phyloP scores from a whole-genome alignment of 768 basidiomycete genomes.

The Trametes meyenii region DNA sequence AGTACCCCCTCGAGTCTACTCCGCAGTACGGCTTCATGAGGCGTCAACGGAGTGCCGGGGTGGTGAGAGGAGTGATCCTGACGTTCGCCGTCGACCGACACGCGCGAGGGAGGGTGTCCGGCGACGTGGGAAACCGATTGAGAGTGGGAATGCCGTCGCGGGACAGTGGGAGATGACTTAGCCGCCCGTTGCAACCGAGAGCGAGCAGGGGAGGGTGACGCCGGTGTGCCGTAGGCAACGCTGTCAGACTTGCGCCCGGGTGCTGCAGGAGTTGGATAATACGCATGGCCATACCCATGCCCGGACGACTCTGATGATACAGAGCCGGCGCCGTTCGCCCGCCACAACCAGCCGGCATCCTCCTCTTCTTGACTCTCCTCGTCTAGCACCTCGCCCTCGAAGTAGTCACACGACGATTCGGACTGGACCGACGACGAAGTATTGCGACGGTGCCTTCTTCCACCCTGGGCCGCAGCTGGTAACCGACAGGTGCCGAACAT shows the following conservation, averaged over 20 bases:
- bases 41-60: conserved; percentile 33
- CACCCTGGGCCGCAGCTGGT: conserved; percentile 23
- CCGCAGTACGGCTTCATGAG: conserved; percentile 57
- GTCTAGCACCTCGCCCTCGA: conserved; percentile 23
- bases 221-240: conserved; percentile 24
- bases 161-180: conserved; percentile 27
- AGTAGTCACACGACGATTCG: conserved; percentile 28
- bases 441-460: conserved; percentile 33
- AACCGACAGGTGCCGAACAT: conserved; percentile 21
- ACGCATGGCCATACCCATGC: conserved; percentile 10
- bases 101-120: conserved; percentile 15
- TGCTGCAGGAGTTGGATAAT: conserved; percentile 1
- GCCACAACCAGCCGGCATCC: conserved; percentile 23
- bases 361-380: conserved; percentile 28
- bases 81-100: conserved; percentile 22
- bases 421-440: conserved; percentile 30
- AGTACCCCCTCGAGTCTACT: conserved; percentile 56
- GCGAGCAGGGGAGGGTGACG: conserved; percentile 30
- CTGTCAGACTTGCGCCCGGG: conserved; percentile 5
- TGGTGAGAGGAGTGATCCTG: background rate
- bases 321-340: conserved; percentile 20
- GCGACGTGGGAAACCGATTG: conserved; percentile 22
- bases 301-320: conserved; percentile 21
- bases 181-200: conserved; percentile 29
- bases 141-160: conserved; percentile 19